Evolutionary conservation across 345 rosid genomes (phyloP), one percentile per base, ranked within the genome.

Genomic region (Linum lewisii): DNA sequence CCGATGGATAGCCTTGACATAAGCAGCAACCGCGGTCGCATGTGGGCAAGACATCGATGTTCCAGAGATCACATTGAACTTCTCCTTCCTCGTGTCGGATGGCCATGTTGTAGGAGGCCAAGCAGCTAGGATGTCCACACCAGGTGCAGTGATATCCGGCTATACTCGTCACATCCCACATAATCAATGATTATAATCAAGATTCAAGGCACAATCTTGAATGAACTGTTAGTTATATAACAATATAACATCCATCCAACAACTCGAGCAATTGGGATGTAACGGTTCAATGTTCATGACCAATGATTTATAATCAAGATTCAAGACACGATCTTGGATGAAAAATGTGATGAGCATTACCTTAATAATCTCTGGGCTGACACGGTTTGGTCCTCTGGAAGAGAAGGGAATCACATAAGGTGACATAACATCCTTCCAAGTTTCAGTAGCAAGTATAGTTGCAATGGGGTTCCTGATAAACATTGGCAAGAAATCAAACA

Each of bases 61-160:
- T 13, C 77, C 73, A 0, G 80, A 68, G 19, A 68, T 42, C 11
- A 75, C 57, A 50, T 70, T 58, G 38, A 20, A 57, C 0, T 66
- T 22, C 3, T 54, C 71, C 7, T 50, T 58, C 25, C 75, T 50
- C 0, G 36, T 52, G 19, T 72, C 71, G 1, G 29, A 52, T 1
- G 67, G 64, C 11, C 64, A 8, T 6, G 38, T 57, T 8, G n/a
- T 21, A 11, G 64, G 65, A n/a, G 77, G 52, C 71, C 66, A 73
- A 16, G 78, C 71, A 2, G 73, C 78, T 1, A 77, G 19, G 29
- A 77, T 73, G 32, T 73, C 69, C 2, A 73, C 76, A 14, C 78
- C 81, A 42, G 81, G 77, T 24, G 71, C 81, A 1, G 72, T 68
- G 7, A 73, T 24, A 47, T 77, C 81, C 20, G 75, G 81, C 78